These are phyloP conservation scores for Talaromyces islandicus DNA, from an alignment of 2,329 filamentous ascomycete species.

Conservation along the genomic window DNA sequence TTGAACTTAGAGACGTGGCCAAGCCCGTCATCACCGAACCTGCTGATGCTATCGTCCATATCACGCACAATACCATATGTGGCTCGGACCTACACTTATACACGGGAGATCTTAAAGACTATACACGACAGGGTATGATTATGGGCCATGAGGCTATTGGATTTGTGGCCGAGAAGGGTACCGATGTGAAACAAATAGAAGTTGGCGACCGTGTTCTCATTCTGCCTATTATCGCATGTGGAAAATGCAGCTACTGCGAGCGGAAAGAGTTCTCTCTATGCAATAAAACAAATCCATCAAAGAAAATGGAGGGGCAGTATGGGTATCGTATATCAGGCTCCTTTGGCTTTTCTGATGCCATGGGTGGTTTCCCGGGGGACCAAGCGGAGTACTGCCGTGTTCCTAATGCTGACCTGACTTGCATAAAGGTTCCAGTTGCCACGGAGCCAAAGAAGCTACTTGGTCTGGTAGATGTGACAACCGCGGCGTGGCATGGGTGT, in stretches of 20 bases:
- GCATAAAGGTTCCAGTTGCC: conserved; percentile 21
- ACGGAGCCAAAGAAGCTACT: conserved; percentile 24
- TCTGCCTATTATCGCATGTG: conserved; percentile 25
- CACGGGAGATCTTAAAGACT: conserved; percentile 22
- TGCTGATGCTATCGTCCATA: conserved; percentile 26
- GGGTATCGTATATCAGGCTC: conserved; percentile 26
- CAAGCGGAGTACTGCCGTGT: conserved; percentile 32
- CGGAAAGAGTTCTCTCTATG: conserved; percentile 26
- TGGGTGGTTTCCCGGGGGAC: conserved; percentile 29
- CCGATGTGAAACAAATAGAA: conserved; percentile 16
- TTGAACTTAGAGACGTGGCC: conserved; percentile 26
- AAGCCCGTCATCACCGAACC: conserved; percentile 27
- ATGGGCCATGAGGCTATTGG: conserved; percentile 27
- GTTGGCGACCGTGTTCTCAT: conserved; percentile 25
- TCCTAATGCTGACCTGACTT: conserved; percentile 28
- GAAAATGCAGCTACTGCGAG: conserved; percentile 24
- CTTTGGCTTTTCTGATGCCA: conserved; percentile 26
- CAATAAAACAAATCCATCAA: conserved; percentile 24
- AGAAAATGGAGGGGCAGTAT: conserved; percentile 21
- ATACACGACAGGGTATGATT: conserved; percentile 24
- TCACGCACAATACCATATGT: conserved; percentile 29
- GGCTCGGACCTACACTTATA: conserved; percentile 30
- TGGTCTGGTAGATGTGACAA: conserved; percentile 24
- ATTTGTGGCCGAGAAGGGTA: conserved; percentile 21
- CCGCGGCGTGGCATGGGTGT: conserved; percentile 28